phyloP scores from a whole-genome alignment of 1,139 yeast genomes.

The Scheffersomyces cryptocercus region DNA sequence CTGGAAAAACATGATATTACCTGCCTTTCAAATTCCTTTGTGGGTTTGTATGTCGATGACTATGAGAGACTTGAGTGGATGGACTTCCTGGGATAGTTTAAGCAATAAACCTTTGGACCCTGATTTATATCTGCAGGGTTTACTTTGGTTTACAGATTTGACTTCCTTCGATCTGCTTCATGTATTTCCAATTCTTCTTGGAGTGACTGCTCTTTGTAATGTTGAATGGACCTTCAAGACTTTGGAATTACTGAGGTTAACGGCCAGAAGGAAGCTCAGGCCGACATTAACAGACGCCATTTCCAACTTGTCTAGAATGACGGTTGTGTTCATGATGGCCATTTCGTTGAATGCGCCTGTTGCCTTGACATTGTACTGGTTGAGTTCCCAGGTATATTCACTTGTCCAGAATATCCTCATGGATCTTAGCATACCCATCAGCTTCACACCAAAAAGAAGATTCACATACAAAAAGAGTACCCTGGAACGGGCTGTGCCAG shows the following conservation, averaged over 20 bases:
- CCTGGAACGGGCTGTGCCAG: slow-evolving; percentile 2
- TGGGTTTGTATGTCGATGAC: slow-evolving; percentile 82
- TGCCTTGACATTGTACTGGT: slow-evolving; percentile 82
- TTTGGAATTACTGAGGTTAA: slow-evolving; percentile 46
- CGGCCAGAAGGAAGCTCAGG: slow-evolving; percentile 39
- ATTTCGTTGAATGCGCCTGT: slow-evolving; percentile 83
- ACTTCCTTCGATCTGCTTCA: slow-evolving; percentile 63
- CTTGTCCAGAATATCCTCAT: slow-evolving; percentile 72
- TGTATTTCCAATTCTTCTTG: slow-evolving; percentile 68
- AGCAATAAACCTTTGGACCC: slow-evolving; percentile 56
- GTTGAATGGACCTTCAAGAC: slow-evolving; percentile 74
- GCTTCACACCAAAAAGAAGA: slow-evolving; percentile 47
- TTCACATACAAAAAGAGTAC: slow-evolving; percentile 14
- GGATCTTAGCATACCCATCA: slow-evolving; percentile 65
- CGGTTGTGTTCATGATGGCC: slow-evolving; percentile 80
- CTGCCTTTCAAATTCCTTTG: slow-evolving; percentile 82
- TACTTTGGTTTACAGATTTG: slow-evolving; percentile 61
- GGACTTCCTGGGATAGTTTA: slow-evolving; percentile 55
- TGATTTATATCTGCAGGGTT: slow-evolving; percentile 54
- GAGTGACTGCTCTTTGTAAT: slow-evolving; percentile 69
- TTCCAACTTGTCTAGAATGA: slow-evolving; percentile 68
- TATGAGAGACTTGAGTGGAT: slow-evolving; percentile 74
- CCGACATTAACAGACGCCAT: slow-evolving; percentile 63
- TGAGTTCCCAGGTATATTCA: slow-evolving; percentile 77
- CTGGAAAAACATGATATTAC: slow-evolving; percentile 77